These are phyloP conservation scores for Calendula officinalis DNA, from an alignment of 129 eudicot genomes.

Conservation along the genomic window DNA sequence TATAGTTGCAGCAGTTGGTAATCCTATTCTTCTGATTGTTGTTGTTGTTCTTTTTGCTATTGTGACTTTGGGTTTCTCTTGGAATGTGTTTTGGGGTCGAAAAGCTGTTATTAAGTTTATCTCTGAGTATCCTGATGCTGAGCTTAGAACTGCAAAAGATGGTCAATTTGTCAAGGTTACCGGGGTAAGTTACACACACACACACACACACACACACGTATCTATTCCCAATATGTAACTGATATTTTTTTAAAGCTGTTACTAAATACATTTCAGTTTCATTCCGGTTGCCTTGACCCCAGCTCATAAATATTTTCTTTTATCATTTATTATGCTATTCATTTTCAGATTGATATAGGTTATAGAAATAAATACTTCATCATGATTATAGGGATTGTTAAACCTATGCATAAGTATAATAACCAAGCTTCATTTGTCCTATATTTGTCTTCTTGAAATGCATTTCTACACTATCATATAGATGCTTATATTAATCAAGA, in stretches of 20 bases:
- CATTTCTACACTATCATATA: not conserved
- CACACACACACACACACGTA: not conserved
- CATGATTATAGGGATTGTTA: not conserved
- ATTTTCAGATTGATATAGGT: not conserved
- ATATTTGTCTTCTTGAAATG: not conserved
- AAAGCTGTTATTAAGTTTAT: slow-evolving; percentile 46
- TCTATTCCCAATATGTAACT: too few relatives aligned
- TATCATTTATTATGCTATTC: not conserved
- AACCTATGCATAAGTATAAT: not conserved
- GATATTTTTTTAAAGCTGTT: too few relatives aligned
- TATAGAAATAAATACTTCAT: not conserved
- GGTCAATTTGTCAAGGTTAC: slow-evolving; percentile 76
- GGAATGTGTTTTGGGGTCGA: slow-evolving; percentile 63
- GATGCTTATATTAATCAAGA: slow-evolving; percentile 14
- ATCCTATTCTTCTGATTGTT: slow-evolving; percentile 62
- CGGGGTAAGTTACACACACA: slow-evolving; percentile 50
- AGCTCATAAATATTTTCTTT: not conserved
- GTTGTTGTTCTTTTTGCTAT: slow-evolving; percentile 54
- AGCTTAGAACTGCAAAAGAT: slow-evolving; percentile 71
- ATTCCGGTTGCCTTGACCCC: not conserved
- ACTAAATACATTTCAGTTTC: not conserved
- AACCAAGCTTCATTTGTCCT: not conserved
- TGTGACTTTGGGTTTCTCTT: slow-evolving; percentile 47
- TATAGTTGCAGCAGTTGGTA: slow-evolving; percentile 66
- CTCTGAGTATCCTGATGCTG: slow-evolving; percentile 59